Evolutionary conservation across 1,284 basidiomycete species (phyloP), one percentile per base, ranked within the genome.

Genomic region (Leccinum solheimii): DNA sequence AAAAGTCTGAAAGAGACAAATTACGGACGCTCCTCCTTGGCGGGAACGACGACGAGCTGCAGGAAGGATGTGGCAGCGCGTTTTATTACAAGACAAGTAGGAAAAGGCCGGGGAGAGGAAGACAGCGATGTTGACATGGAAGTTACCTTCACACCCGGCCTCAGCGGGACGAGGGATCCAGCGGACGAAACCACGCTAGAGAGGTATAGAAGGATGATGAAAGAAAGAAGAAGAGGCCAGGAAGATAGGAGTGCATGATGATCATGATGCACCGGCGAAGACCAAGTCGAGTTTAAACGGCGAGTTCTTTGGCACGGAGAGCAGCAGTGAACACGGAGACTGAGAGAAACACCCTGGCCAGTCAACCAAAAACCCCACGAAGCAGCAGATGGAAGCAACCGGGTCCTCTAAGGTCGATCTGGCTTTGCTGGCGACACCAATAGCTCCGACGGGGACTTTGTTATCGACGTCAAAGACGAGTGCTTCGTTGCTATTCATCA

Each of bases 401-500:
- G 67, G 43, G 19, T 52, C 63, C 10, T 72, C 61, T 53, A 73
- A 75, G 8, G 87, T 88, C 58, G 90, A 91, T 68, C 79, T 92
- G 45, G 82, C 84, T 1, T 79, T 91, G 9, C 76, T 92, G n/a
- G 80, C 84, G 38, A 79, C 83, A 2, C 81, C 86, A 85, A 87
- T 63, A 80, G 83, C 51, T 80, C 80, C 2, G 75, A 78, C 27
- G 75, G 76, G 10, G 86, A 92, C 62, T 98, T 98, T 77, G 77
- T 82, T 55, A 87, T 99, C 68, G 83, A 99, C 72, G 86, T 94
- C 60, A 85, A 86, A 68, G 97, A 99, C 71, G 85, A 90, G 5
- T 88, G 97, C 30, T 99, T 99, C 82, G 85, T 86, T 67, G 90
- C 85, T 11, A 72, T 98, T 55, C 90, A 95, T 72, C 92, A 98